These are phyloP conservation scores for Umbilicaria muhlenbergii DNA, from an alignment of 495 filamentous ascomycete genomes.

Conservation along the genomic window DNA sequence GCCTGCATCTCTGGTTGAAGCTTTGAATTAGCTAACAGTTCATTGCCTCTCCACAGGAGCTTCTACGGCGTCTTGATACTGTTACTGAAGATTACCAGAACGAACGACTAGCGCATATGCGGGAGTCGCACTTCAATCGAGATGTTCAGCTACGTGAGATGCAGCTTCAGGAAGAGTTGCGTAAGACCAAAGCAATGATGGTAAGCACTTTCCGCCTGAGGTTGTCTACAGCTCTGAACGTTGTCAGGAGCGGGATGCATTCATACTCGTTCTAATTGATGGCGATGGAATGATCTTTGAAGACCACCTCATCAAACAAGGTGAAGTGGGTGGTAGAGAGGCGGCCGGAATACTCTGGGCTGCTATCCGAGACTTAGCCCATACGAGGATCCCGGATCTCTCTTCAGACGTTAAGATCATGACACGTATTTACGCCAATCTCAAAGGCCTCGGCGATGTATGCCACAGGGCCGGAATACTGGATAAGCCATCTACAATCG, in stretches of 20 bases:
- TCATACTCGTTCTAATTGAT: conserved; percentile 61
- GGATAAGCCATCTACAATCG: conserved; percentile 32
- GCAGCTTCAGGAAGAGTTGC: conserved; percentile 35
- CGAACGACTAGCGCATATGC: conserved; percentile 35
- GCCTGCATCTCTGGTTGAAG: neutral
- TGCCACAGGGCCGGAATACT: conserved; percentile 43
- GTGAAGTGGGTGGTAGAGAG: conserved; percentile 52
- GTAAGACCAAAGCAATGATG: conserved; percentile 32
- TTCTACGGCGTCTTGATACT: conserved; percentile 30
- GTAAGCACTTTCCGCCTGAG: conserved; percentile 14
- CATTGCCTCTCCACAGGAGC: conserved; percentile 21
- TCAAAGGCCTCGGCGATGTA: conserved; percentile 43
- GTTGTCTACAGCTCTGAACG: neutral
- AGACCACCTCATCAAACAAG: conserved; percentile 44
- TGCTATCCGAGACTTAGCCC: conserved; percentile 32
- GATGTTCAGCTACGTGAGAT: conserved; percentile 38
- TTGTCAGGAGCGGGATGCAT: conserved; percentile 54
- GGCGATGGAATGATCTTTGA: conserved; percentile 67
- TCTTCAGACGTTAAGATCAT: conserved; percentile 42
- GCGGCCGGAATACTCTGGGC: conserved; percentile 48
- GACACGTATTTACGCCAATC: conserved; percentile 52
- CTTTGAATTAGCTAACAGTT: neutral
- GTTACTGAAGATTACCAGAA: conserved; percentile 30
- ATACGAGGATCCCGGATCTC: conserved; percentile 29
- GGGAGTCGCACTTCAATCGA: conserved; percentile 38